These are phyloP conservation scores for Leptographium wingfieldii DNA, from an alignment of 2,329 filamentous ascomycete genomes.

Conservation along the genomic window DNA sequence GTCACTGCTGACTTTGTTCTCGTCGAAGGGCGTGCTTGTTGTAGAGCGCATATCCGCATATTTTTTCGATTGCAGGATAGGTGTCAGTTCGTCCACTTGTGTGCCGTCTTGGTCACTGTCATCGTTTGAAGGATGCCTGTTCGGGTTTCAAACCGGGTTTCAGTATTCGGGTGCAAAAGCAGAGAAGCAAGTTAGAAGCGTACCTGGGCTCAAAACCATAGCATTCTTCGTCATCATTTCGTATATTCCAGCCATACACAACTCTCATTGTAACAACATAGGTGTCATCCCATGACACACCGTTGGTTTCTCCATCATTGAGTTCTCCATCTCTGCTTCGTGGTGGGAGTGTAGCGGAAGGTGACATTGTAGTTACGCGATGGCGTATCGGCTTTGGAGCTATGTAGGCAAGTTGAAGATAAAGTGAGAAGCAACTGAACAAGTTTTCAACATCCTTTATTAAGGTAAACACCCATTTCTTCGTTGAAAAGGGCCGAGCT, in stretches of 20 bases:
- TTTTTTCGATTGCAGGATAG: neutral
- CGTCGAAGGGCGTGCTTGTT: neutral
- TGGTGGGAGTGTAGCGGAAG: neutral
- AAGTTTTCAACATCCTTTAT: neutral
- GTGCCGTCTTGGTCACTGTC: neutral
- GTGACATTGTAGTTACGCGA: neutral
- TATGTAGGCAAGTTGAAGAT: neutral
- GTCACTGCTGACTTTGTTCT: neutral
- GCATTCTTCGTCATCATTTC: neutral
- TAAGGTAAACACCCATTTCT: neutral
- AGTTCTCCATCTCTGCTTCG: neutral
- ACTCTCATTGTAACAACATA: slow-evolving; percentile 2
- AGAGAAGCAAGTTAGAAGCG: neutral
- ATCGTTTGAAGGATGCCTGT: neutral
- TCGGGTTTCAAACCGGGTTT: no score
- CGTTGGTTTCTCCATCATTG: neutral
- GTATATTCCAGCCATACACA: slow-evolving; percentile 1
- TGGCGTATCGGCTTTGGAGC: neutral
- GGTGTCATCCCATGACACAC: slow-evolving; percentile 3
- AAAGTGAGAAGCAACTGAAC: neutral
- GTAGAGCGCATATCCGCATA: neutral
- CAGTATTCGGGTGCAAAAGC: neutral
- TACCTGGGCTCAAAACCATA: neutral
- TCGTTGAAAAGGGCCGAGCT: neutral
- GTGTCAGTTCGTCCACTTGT: neutral